phyloP scores from a whole-genome alignment of 805 yeast genomes.

The Ogataea neopini region DNA sequence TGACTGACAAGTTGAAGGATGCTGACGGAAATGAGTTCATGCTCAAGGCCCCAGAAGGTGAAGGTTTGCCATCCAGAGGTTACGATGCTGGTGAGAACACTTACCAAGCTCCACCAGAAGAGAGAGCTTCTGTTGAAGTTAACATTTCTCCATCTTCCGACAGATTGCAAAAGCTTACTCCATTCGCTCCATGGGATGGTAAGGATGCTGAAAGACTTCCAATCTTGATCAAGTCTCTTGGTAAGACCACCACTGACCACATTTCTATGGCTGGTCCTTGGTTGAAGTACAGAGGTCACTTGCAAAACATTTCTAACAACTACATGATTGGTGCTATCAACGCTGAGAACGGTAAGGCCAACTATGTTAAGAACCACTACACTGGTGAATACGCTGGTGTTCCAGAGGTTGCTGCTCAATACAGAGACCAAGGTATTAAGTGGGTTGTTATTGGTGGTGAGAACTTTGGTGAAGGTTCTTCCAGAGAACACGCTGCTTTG shows the following conservation, averaged over 20 bases:
- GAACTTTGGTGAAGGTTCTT: constrained; percentile 99
- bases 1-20: constrained; percentile 77
- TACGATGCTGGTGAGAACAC: constrained; percentile 70
- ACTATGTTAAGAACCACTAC: constrained; percentile 84
- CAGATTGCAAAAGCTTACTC: constrained; percentile 92
- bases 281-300: constrained; percentile 99
- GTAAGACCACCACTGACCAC: constrained; percentile 99
- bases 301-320: constrained; percentile 97
- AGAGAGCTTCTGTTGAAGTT: constrained; percentile 74
- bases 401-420: constrained; percentile 93
- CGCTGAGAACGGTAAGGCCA: constrained; percentile 94
- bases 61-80: constrained; percentile 79
- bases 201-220: constrained; percentile 88
- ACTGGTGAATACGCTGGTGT: constrained; percentile 93
- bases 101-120: constrained; percentile 95
- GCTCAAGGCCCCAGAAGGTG: constrained; percentile 79
- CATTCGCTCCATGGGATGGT: constrained; percentile 96
- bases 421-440: constrained; percentile 88
- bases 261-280: constrained; percentile 99
- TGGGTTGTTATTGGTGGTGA: constrained; percentile 99
- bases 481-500: constrained; percentile 99
- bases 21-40: constrained; percentile 71
- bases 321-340: constrained; percentile 99
- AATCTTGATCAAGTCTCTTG: constrained; percentile 92
- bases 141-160: constrained; percentile 86